These are phyloP conservation scores for Sporisorium sorghi DNA, from an alignment of 1,284 basidiomycete genomes.

Conservation along the genomic window DNA sequence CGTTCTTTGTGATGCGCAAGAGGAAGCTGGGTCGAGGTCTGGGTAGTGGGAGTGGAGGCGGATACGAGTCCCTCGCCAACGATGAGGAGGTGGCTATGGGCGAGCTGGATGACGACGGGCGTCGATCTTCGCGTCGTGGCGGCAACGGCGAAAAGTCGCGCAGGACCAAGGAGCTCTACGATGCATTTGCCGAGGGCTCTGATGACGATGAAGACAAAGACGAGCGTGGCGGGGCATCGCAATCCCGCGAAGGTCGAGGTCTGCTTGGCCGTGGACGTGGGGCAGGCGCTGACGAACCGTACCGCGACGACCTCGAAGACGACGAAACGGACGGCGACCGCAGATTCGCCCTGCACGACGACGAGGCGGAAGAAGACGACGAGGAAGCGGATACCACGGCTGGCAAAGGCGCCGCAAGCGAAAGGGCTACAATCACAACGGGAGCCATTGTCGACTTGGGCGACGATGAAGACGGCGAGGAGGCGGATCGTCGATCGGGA, in stretches of 20 bases:
- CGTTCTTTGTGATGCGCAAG: constrained; percentile 74
- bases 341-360: constrained; percentile 37
- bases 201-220: constrained; percentile 59
- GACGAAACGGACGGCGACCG: constrained; percentile 31
- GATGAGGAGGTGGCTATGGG: constrained; percentile 75
- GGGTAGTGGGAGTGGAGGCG: constrained; percentile 63
- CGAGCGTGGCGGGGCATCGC: not conserved
- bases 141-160: constrained; percentile 32
- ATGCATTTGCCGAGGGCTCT: constrained; percentile 69
- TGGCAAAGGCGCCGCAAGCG: not conserved
- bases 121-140: constrained; percentile 23
- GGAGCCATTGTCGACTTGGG: constrained; percentile 26
- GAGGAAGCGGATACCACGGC: constrained; percentile 18
- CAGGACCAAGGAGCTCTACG: constrained; percentile 70
- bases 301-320: constrained; percentile 39
- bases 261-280: constrained; percentile 19
- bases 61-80: constrained; percentile 77
- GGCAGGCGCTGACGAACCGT: constrained; percentile 24
- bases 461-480: constrained; percentile 25
- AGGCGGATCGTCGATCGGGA: constrained; percentile 4
- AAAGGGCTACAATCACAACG: not conserved
- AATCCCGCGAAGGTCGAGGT: constrained; percentile 14
- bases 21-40: constrained; percentile 71
- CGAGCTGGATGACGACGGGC: constrained; percentile 54
- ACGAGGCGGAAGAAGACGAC: constrained; percentile 24